Conservation (phyloP, 768 basidiomycete genomes). For the Suillus variegatus region DNA sequence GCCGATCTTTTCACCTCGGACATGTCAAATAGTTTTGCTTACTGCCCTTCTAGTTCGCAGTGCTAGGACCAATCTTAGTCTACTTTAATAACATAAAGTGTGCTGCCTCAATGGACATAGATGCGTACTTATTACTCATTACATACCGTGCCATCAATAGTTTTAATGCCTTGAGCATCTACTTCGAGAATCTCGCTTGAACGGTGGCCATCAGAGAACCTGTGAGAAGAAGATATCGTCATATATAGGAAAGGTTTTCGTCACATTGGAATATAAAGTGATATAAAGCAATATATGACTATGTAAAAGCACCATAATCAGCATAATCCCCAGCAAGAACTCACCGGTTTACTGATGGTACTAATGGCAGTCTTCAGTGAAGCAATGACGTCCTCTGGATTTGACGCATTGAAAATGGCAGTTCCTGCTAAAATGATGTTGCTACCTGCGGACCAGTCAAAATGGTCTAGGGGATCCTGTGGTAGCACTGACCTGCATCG, state of each 20-base stretch:
- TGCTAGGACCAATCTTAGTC: conserved; percentile 26
- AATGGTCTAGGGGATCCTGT: neutral
- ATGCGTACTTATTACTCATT: conserved; percentile 3
- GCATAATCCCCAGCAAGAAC: no score
- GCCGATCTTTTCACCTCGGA: conserved; percentile 21
- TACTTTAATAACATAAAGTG: conserved; percentile 24
- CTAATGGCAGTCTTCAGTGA: conserved; percentile 70
- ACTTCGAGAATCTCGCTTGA: conserved; percentile 37
- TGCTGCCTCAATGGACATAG: conserved; percentile 1
- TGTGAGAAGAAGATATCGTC: no score
- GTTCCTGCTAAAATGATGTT: conserved; percentile 99
- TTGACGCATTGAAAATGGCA: conserved; percentile 83
- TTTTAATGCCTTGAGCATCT: neutral
- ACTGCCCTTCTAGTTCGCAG: conserved; percentile 15
- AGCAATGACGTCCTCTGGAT: conserved; percentile 77
- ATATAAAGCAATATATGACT: no score
- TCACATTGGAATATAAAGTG: no score
- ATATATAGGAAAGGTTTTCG: no score
- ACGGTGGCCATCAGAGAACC: no score
- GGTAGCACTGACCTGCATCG: conserved; percentile 64
- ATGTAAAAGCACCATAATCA: no score
- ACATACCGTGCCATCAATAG: neutral
- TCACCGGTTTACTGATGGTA: conserved; percentile 18
- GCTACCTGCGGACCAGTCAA: conserved; percentile 58
- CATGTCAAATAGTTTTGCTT: conserved; percentile 18